Evolutionary conservation across 495 filamentous ascomycete genomes (phyloP), one percentile per base, ranked within the genome.

Genomic region (Immersiella caudata): DNA sequence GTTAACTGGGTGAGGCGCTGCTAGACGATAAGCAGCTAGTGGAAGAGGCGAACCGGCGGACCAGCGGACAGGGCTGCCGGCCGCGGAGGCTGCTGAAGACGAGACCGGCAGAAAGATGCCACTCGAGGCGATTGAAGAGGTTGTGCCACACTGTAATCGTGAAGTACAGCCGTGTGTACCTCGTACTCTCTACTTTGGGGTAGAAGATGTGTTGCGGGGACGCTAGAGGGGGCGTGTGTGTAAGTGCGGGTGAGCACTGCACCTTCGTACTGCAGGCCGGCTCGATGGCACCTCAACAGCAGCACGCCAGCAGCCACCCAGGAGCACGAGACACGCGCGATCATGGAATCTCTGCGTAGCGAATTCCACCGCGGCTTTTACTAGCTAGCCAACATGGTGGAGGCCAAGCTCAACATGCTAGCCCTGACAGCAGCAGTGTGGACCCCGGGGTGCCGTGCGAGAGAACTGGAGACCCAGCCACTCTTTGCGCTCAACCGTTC

Each of bases 121-220:
- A 66, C 64, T 59, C 52, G 55, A 59, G 20, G 52, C 22, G 52
- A 54, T 40, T 66, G 6, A 27, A 24, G 27, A 50, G 56, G 22
- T 49, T 52, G 56, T 35, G 65, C 60, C 46, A 46, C 57, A 67
- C 56, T 67, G 65, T 67, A 61, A 26, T 46, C 29, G 50, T 9
- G 52, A 49, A 18, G 26, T 22, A 33, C 57, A 49, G 52, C 7
- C 52, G 21, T 55, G n/a, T 22, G 22, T 29, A 27, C 24, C 1
- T 8, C 6, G 22, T 27, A 59, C 16, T 20, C 25, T 59, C 21
- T 59, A 35, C 56, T 59, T 26, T 26, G 35, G 40, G 40, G 40
- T 46, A 46, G 40, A 12, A 46, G 40, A 16, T n/a, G 18, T 3
- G 51, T 25, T 58, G 21, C 8, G 64, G 35, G 51, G 49, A 20